A percentile compares a stretch with the other conserved stretches of the same genome.
Evolutionary conservation across 495 filamentous ascomycete species (phyloP).

Genomic region (Filosporella fistucella): DNA sequence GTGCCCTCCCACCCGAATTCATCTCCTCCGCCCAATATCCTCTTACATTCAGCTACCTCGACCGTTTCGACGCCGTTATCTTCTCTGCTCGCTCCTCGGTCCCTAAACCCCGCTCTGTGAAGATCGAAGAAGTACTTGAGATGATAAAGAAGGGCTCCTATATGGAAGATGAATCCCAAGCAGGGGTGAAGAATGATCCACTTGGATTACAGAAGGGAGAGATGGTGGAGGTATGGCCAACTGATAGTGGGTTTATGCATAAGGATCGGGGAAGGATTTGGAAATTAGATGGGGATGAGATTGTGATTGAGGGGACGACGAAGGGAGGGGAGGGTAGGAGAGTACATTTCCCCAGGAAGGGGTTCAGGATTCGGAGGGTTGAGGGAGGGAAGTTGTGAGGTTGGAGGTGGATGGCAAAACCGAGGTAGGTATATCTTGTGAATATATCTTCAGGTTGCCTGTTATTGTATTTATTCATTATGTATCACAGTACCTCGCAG

Average conservation of each 20-base stretch:
- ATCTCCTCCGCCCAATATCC: not conserved
- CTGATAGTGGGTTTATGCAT: slow-evolving; percentile 48
- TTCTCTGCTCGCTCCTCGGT: not conserved
- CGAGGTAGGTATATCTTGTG: too few relatives aligned
- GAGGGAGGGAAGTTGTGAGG: slow-evolving; percentile 18
- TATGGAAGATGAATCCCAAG: not conserved
- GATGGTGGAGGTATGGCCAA: slow-evolving; percentile 48
- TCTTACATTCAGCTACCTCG: not conserved
- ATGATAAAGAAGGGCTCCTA: not conserved
- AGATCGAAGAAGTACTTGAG: not conserved
- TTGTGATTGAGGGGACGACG: slow-evolving; percentile 43
- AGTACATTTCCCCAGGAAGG: slow-evolving; percentile 51
- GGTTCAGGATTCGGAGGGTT: slow-evolving; percentile 41
- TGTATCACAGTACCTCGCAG: too few relatives aligned
- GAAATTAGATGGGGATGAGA: slow-evolving; percentile 38
- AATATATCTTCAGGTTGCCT: too few relatives aligned
- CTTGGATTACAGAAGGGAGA: slow-evolving; percentile 39
- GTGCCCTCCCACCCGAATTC: slow-evolving; percentile 32
- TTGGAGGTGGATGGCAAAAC: too few relatives aligned
- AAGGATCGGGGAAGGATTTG: slow-evolving; percentile 49
- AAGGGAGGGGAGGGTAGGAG: slow-evolving; percentile 29
- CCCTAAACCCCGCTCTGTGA: too few relatives aligned
- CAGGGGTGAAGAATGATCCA: slow-evolving; percentile 36
- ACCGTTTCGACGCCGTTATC: not conserved
- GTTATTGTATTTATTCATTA: too few relatives aligned